Evolutionary conservation across 2,329 filamentous ascomycete species (phyloP).

Genomic region (Pseudogymnoascus sp.): DNA sequence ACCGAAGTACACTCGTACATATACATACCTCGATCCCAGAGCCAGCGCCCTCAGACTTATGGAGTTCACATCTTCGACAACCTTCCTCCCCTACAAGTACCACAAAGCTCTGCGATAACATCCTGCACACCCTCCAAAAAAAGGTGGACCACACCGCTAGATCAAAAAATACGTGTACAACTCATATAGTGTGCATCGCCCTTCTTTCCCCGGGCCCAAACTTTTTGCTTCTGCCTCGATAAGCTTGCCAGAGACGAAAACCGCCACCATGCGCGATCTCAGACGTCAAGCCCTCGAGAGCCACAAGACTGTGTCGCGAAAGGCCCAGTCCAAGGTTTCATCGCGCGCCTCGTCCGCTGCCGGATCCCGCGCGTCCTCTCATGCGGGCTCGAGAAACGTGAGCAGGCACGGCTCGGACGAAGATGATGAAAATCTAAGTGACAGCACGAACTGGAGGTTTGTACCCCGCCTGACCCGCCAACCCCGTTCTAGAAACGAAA

Average conservation of each 20-base stretch:
- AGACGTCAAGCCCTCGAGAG: constrained; percentile 49
- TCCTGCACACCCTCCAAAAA: not conserved
- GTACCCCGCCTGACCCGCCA: constrained; percentile 8
- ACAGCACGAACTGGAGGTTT: constrained; percentile 48
- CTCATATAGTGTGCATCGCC: not conserved
- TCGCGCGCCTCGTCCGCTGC: constrained; percentile 43
- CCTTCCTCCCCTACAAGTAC: not conserved
- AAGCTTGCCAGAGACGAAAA: not conserved
- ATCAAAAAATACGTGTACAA: not conserved
- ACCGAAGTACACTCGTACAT: constrained; percentile 1
- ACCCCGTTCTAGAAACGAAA: not conserved
- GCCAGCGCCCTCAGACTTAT: constrained; percentile 4
- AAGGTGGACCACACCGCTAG: constrained; percentile 4
- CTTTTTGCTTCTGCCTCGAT: not conserved
- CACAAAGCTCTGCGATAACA: constrained; percentile 6
- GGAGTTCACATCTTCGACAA: not conserved
- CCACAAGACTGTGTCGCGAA: constrained; percentile 52
- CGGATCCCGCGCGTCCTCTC: constrained; percentile 41
- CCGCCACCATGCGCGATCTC: constrained; percentile 32
- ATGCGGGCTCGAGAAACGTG: constrained; percentile 39
- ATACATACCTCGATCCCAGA: not conserved
- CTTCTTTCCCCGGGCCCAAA: not conserved
- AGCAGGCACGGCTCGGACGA: constrained; percentile 48
- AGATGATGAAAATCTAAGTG: constrained; percentile 44
- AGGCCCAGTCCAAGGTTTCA: constrained; percentile 42